A percentile compares a stretch with the other conserved stretches of the same genome.
Conservation (phyloP, 139 green algal genomes). For the Raphidocelis subcapitata region DNA sequence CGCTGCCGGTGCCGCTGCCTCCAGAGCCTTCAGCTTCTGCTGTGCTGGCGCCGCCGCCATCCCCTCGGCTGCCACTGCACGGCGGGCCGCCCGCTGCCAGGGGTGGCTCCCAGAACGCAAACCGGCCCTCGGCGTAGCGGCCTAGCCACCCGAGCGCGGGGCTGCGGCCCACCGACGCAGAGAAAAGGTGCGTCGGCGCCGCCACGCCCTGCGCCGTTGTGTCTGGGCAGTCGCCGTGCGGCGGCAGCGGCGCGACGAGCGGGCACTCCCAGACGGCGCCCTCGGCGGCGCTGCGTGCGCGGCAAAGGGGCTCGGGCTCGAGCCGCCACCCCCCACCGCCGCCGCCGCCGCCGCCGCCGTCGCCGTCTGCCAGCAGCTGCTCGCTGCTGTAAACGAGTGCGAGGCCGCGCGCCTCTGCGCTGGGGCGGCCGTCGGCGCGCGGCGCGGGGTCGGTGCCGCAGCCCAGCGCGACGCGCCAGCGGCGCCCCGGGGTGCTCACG, state of each 20-base stretch:
- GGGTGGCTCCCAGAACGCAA: background rate
- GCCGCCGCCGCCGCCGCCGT: background rate
- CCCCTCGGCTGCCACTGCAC: background rate
- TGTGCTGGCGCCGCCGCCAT: background rate
- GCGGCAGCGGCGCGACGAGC: slow-evolving; percentile 11
- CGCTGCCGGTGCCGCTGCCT: background rate
- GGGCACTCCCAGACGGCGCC: slow-evolving; percentile 38
- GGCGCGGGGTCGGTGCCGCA: slow-evolving; percentile 45
- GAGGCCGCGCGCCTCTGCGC: background rate
- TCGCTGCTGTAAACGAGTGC: slow-evolving; percentile 2
- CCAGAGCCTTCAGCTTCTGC: background rate
- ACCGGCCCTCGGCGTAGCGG: background rate
- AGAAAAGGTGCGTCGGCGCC: slow-evolving; percentile 9
- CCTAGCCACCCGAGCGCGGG: slow-evolving; percentile 15
- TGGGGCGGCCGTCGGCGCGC: slow-evolving; percentile 27
- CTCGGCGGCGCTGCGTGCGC: background rate
- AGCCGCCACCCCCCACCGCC: slow-evolving; percentile 17
- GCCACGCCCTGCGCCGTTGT: too few species aligned
- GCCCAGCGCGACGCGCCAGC: slow-evolving; percentile 61
- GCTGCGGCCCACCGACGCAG: background rate
- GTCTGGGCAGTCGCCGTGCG: too few species aligned
- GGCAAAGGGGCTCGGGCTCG: background rate
- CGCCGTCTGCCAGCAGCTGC: slow-evolving; percentile 16
- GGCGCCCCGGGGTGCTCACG: too few species aligned
- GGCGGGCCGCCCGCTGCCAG: background rate